phyloP scores from a whole-genome alignment of 2,329 filamentous ascomycete genomes.

The Neonectria magnoliae region DNA sequence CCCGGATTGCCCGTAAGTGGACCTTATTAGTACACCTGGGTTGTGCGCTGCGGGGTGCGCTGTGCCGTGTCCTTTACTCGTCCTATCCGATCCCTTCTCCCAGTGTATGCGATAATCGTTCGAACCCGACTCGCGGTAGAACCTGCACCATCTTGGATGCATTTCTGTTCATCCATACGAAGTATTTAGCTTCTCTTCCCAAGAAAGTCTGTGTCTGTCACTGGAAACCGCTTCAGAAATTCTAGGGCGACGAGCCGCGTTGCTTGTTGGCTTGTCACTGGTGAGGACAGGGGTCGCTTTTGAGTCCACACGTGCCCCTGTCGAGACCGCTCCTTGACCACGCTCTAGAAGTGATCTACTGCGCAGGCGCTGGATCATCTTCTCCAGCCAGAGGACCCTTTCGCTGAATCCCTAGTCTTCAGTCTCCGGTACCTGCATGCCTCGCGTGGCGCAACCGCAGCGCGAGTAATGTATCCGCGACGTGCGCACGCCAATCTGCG shows the following conservation, averaged over 20 bases:
- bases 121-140: slow-evolving; percentile 22
- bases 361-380: slow-evolving; percentile 15
- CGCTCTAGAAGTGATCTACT: slow-evolving; percentile 30
- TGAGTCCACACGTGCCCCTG: slow-evolving; percentile 1
- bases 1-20: no score
- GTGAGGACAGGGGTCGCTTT: neutral
- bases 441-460: slow-evolving; percentile 21
- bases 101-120: neutral
- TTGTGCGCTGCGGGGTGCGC: no score
- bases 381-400: slow-evolving; percentile 15
- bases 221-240: slow-evolving; percentile 11
- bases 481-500: slow-evolving; percentile 16
- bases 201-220: neutral
- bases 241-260: slow-evolving; percentile 23
- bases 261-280: neutral
- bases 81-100: neutral
- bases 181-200: no score
- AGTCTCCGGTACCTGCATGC: slow-evolving; percentile 36
- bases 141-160: slow-evolving; percentile 22
- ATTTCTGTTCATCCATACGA: slow-evolving; percentile 1
- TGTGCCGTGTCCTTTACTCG: neutral
- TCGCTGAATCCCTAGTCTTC: neutral
- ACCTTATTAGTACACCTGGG: no score
- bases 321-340: slow-evolving; percentile 16
- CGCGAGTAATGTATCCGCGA: slow-evolving; percentile 33